A percentile compares a stretch with the other conserved stretches of the same genome.
Evolutionary conservation across 1,284 basidiomycete genomes (phyloP).

Genomic region (Puccinia horiana): DNA sequence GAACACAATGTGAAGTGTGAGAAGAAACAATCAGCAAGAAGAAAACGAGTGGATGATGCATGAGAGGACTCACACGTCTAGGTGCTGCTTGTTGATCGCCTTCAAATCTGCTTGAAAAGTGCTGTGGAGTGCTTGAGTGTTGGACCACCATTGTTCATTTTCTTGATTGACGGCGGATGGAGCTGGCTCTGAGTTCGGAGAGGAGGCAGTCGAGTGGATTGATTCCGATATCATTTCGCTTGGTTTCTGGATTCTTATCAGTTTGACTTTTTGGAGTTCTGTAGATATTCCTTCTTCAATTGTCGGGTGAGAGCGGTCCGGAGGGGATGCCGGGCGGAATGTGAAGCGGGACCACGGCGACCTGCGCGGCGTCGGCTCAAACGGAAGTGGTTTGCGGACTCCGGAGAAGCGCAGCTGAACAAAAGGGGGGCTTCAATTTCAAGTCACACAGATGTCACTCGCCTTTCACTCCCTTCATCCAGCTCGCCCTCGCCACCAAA

Average conservation of each 20-base stretch:
- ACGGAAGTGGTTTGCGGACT: no score
- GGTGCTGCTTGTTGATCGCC: conserved; percentile 29
- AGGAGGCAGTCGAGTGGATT: not conserved
- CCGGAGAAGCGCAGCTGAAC: no score
- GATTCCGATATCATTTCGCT: not conserved
- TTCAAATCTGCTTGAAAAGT: conserved; percentile 23
- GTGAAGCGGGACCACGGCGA: no score
- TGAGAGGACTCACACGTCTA: conserved; percentile 23
- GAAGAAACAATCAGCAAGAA: not conserved
- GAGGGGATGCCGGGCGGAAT: not conserved
- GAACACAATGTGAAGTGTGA: not conserved
- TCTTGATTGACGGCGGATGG: not conserved
- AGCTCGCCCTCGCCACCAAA: not conserved
- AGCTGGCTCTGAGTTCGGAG: not conserved
- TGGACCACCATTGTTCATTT: not conserved
- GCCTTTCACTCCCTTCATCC: not conserved
- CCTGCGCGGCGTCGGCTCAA: no score
- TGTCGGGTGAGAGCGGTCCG: not conserved
- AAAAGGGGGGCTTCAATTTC: not conserved
- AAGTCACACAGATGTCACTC: not conserved
- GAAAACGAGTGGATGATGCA: not conserved
- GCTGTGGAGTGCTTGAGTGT: not conserved
- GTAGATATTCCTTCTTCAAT: not conserved
- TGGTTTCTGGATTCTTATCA: not conserved
- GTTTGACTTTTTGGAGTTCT: not conserved